Base-by-base conservation (phyloP, 2,329 filamentous ascomycete genomes). In the Cytospora paraplurivora region DNA sequence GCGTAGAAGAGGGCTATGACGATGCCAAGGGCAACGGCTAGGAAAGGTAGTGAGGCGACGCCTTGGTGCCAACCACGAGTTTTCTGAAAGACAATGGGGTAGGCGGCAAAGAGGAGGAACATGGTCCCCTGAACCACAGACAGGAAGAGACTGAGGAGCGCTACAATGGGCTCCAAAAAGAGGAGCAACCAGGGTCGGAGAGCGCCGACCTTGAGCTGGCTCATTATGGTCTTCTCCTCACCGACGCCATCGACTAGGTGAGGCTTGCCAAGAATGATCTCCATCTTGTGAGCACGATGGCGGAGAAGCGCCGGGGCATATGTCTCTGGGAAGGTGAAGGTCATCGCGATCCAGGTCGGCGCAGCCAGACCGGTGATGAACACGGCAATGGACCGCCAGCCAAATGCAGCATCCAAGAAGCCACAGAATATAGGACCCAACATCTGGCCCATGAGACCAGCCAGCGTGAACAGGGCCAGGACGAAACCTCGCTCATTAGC, bases 221-320 rank as follows among this genome's bases (percentile, higher is more conserved):
- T 74, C 4, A 72, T 69, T 13, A 82, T 69, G 0, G 79, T 77
- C 58, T 80, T 75, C 38, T 63, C 0, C 68, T 72, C 64, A 4
- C 61, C 61, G 0, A 63, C 64, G 17, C 61, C 64, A 7, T 63
- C 64, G 21, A 66, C 61, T 13, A 73, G 60, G 63, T 78, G 73
- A 57, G 57, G 59, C 56, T 67, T 67, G 35, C 73, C 69, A 56
- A 77, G 73, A 66, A 85, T 82, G 61, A 81, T 72, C 66, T 80
- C 80, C 19, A 88, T 76, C 66, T 79, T 78, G 62, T 73, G 73
- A 1, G 85, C 85, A 27, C 85, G 78, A 64, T 78, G 76, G 61
- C 83, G 82, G 17, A 87, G 78, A 32, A 87, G 76, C 37, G 85
- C 79, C 0, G 86, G 85, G 0, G 83, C 78, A 71, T 87, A 88